These are phyloP conservation scores for Vaccinium macrocarpon DNA, from an alignment of 148 eudicot species.

Conservation along the genomic window DNA sequence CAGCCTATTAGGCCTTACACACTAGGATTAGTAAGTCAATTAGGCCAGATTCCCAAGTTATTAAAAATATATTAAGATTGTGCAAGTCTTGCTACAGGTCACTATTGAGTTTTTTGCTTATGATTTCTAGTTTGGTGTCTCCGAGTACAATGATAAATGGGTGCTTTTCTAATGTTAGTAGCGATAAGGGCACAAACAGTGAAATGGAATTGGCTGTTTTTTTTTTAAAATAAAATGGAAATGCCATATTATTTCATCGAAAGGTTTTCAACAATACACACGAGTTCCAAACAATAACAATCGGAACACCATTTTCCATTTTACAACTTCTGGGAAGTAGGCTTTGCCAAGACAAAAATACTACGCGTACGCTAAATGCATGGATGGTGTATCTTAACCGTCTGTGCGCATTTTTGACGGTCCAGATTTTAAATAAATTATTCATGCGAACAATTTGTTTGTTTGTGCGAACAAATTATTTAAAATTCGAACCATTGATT, in stretches of 20 bases:
- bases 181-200: too few relatives aligned
- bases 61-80: neutral
- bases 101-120: neutral
- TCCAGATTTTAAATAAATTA: too few relatives aligned
- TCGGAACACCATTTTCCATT: neutral
- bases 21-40: neutral
- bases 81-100: neutral
- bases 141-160: neutral
- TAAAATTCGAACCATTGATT: too few relatives aligned
- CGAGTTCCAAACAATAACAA: neutral
- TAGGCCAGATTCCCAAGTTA: neutral
- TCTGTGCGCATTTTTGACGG: too few relatives aligned
- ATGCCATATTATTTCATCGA: neutral
- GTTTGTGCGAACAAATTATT: too few relatives aligned
- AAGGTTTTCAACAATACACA: neutral
- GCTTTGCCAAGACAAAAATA: slow-evolving; percentile 62
- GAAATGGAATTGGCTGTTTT: too few relatives aligned
- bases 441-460: too few relatives aligned
- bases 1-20: neutral
- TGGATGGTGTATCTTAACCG: slow-evolving; percentile 19
- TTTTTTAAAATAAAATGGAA: too few relatives aligned
- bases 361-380: slow-evolving; percentile 61
- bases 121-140: neutral
- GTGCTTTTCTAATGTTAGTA: neutral
- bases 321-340: slow-evolving; percentile 82